Base-by-base conservation (phyloP, 2,329 filamentous ascomycete species). In the Elsinoe arachidis region DNA sequence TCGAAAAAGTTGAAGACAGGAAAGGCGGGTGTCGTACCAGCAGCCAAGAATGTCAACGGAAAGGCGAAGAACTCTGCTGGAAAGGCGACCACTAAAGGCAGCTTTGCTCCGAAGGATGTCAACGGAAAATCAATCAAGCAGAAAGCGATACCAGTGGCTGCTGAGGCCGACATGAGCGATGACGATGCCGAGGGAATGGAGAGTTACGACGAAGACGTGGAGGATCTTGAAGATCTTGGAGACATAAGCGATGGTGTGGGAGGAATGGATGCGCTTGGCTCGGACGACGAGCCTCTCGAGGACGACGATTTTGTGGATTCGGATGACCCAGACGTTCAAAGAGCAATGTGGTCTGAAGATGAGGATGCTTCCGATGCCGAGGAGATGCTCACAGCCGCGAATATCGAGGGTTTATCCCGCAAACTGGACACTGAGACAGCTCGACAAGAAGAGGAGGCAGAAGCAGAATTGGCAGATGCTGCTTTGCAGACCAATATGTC, bases 401-500 rank as follows among this genome's bases (percentile, higher is more conserved):
- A 99, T 72, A 97, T 99, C 61, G 93, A 87, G 66, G 93, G 93
- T 59, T 76, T 99, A 57, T 91, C 92, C 57, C 80, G 84, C 65
- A 92, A 90, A 71, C 74, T 99, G 58, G 92, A 99, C 69, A 78
- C 82, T 66, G 78, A 93, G 68, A 77, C 81, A 67, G 87, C 87
- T 44, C 80, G 86, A 60, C 88, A 96, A 62, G 89, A 86, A 15
- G 90, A 85, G 21, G 88, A 91, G 61, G 90, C 89, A 21, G 84
- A 91, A 64, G 87, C 86, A 34, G 93, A 99, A 71, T 75, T 97
- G 69, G 83, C 90, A 68, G 88, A 96, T 63, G 84, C 82, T 44
- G 87, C 88, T 7, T 72, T 97, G 70, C 90, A 96, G 74, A 97
- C 92, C 56, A 99, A 99, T 75, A 96, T 99, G 67, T 84, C 83